Base-by-base conservation (phyloP, 2,329 filamentous ascomycete genomes). In the Verticillium klebahnii region DNA sequence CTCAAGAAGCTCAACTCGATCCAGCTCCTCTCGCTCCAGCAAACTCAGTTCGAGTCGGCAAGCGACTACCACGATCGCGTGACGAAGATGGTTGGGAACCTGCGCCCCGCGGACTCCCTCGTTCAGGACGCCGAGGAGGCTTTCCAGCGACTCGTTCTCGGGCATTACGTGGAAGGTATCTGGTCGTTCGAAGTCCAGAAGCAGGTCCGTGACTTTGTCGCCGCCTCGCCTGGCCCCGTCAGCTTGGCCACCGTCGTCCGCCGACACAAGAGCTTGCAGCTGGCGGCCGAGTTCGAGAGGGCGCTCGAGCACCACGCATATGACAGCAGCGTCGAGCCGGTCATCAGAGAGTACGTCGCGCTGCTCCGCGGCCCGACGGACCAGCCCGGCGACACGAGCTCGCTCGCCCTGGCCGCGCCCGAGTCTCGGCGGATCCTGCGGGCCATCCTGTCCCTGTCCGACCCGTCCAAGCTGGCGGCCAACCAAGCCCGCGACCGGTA, bases 401-500 rank as follows among this genome's bases (percentile, higher is more conserved):
- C 68, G 1, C 66, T 81, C 14, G 45, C 19, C 19, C 19, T 52
- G 11, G 19, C 45, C 9, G 19, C 45, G 11, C n/a, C 45, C 45
- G 45, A 25, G 19, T 52, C 45, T 11, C 45, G 11, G 45, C n/a
- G 19, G 45, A 9, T 52, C 9, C 66, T 85, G 11, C 66, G 73
- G n/a, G 74, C 68, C n/a, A 79, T 86, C 23, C 75, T 77, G 31
- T 63, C 69, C 9, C 70, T 87, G 14, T 73, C 76, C 4, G 78
- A 85, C 62, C 84, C 85, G 58, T 75, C 81, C n/a, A 78, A 74
- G 52, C 74, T 84, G 67, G 67, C 76, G 2, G 77, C 80, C 8
- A 81, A 83, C 69, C 81, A 83, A 64, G 78, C 82, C 5, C 79
- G 78, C 62, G 81, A 87, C 66, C 79, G 77, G 34, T 85, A 84